Conservation (phyloP, 441 rosid species). For the Syzygium malaccense region DNA sequence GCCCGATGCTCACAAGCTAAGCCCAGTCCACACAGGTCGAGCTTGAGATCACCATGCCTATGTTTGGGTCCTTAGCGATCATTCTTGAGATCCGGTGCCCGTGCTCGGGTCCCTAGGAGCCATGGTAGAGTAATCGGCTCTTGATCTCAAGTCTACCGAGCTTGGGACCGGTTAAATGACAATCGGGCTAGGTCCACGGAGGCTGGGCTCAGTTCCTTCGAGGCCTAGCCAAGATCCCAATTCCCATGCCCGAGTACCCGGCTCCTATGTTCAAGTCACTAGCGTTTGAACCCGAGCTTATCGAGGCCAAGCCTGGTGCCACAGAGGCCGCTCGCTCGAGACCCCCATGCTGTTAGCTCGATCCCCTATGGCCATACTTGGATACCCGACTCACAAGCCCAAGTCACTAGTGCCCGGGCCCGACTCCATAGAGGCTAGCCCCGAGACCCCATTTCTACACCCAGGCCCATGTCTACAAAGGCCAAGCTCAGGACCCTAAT, state of each 20-base stretch:
- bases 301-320: fast-evolving
- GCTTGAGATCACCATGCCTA: neutral
- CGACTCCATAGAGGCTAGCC: neutral
- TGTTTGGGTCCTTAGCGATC: fast-evolving
- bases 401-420: too few relatives aligned
- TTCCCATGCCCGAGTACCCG: neutral
- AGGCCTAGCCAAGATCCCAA: neutral
- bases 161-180: neutral
- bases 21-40: neutral
- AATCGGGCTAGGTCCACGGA: fast-evolving
- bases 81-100: fast-evolving
- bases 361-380: neutral
- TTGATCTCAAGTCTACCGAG: neutral
- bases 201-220: neutral
- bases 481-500: neutral
- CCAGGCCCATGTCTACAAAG: neutral
- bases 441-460: fast-evolving
- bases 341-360: neutral
- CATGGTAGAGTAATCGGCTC: neutral
- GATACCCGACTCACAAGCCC: too few relatives aligned
- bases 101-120: fast-evolving
- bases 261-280: neutral
- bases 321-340: fast-evolving
- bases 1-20: neutral
- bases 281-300: fast-evolving